A percentile compares a stretch with the other conserved stretches of the same genome.
phyloP scores from a whole-genome alignment of 2,329 filamentous ascomycete genomes.

The Leptosphaerulina australis region DNA sequence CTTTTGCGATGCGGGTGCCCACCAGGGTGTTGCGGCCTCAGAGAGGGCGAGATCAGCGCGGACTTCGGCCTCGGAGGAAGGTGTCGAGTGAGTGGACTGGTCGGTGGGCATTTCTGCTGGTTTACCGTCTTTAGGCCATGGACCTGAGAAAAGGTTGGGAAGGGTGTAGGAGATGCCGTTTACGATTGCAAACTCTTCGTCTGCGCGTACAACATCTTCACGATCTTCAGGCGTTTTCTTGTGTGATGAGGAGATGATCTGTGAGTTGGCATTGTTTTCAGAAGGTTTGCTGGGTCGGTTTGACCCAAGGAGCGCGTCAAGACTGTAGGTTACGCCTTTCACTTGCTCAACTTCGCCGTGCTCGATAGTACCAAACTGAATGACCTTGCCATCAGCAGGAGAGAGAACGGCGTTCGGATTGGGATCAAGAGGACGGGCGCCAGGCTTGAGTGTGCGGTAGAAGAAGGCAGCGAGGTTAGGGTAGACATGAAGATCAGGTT shows the following conservation, averaged over 20 bases:
- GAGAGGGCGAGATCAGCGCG: conserved; percentile 79
- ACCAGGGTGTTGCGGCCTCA: conserved; percentile 61
- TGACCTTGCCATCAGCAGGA: conserved; percentile 85
- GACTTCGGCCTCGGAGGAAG: conserved; percentile 81
- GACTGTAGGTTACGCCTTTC: conserved; percentile 96
- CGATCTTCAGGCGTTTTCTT: conserved; percentile 47
- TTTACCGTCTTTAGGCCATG: conserved; percentile 51
- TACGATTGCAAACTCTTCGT: conserved; percentile 91
- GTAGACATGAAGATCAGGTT: conserved; percentile 86
- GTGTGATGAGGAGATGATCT: conserved; percentile 33
- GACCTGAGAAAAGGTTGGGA: conserved; percentile 83
- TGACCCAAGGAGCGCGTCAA: conserved; percentile 84
- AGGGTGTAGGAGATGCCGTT: conserved; percentile 97
- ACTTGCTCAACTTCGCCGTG: conserved; percentile 97
- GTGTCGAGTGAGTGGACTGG: conserved; percentile 70
- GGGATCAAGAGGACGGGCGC: conserved; percentile 81
- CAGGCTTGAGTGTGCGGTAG: conserved; percentile 91
- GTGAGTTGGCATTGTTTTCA: conserved; percentile 30
- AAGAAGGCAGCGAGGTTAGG: conserved; percentile 97
- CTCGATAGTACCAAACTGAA: conserved; percentile 91
- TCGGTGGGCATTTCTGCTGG: conserved; percentile 66
- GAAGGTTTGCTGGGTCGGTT: conserved; percentile 53
- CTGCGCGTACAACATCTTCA: conserved; percentile 72
- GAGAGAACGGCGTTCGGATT: conserved; percentile 81
- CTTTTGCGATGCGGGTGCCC: conserved; percentile 50